phyloP scores from a whole-genome alignment of 2,329 filamentous ascomycete species.

The Talaromyces verruculosus region DNA sequence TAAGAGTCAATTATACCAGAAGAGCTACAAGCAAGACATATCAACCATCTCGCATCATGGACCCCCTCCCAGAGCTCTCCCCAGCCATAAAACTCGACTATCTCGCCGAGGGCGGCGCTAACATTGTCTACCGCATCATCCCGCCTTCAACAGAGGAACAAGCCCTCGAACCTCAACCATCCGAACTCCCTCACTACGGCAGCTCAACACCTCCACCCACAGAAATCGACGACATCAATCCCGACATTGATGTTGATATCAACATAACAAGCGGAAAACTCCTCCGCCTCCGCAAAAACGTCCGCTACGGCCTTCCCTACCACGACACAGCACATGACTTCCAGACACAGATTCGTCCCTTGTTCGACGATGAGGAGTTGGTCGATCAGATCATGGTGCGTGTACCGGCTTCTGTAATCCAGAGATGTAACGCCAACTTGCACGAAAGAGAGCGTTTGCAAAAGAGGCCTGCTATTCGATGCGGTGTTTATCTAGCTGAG shows the following conservation, averaged over 20 bases:
- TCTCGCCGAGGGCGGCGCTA: constrained; percentile 70
- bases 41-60: neutral
- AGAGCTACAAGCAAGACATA: neutral
- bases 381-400: constrained; percentile 57
- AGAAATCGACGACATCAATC: constrained; percentile 23
- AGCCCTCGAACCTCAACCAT: constrained; percentile 18
- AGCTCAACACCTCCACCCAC: constrained; percentile 24
- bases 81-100: constrained; percentile 43
- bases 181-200: constrained; percentile 29
- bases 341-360: constrained; percentile 49
- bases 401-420: constrained; percentile 47
- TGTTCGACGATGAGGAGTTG: constrained; percentile 57
- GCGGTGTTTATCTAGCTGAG: constrained; percentile 53
- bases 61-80: constrained; percentile 37
- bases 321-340: constrained; percentile 45
- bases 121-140: constrained; percentile 68
- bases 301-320: constrained; percentile 54
- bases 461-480: constrained; percentile 50
- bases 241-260: neutral
- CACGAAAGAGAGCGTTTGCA: constrained; percentile 47
- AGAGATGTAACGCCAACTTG: constrained; percentile 56
- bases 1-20: neutral
- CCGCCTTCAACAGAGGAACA: constrained; percentile 28
- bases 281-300: constrained; percentile 62
- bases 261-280: constrained; percentile 47